Base-by-base conservation (phyloP, 2,329 filamentous ascomycete genomes). In the Penicillium sp. region DNA sequence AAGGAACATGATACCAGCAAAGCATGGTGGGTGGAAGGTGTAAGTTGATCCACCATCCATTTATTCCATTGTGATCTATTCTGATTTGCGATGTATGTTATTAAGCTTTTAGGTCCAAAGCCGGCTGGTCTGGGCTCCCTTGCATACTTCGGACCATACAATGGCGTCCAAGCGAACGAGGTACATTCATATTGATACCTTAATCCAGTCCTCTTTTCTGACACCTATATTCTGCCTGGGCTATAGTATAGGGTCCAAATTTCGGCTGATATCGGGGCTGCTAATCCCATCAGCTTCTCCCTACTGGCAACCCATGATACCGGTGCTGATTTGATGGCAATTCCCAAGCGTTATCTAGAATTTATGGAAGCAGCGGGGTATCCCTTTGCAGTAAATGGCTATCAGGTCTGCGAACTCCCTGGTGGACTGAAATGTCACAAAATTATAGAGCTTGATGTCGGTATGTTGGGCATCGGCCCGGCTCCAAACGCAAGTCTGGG, bases 1-100 rank as follows among this genome's bases (percentile, higher is more conserved):
- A 14, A 14, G n/a, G 27, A 26, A 5, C 11, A 30, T 7, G 34
- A 47, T 29, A 47, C 34, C 34, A 36, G n/a, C 7, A 35, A 16
- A 14, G 10, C 45, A 5, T 57, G 45, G n/a, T 57, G 51, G 55
- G 47, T 55, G 5, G 55, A 57, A 46, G 55, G 23, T 39, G 45
- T 47, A 47, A 39, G 45, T 47, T 27, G 11, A 45, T 19, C 43
- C 5, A 30, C 43, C 8, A 30, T 11, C 7, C 10, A 38, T 9
- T 7, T 10, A 29, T 38, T 4, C 11, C 29, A 18, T 7, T 0
- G 29, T 5, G 13, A 29, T 18, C 6, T 7, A 38, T n/a, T 14
- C 45, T 47, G 23, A 47, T 16, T 47, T 7, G 23, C 13, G 8
- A 23, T 23, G 16, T 36, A 2, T 19, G 7, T 14, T 19, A 10